phyloP scores from a whole-genome alignment of 192 early-diverging fungal genomes.

The Bifiguratus adelaidae region DNA sequence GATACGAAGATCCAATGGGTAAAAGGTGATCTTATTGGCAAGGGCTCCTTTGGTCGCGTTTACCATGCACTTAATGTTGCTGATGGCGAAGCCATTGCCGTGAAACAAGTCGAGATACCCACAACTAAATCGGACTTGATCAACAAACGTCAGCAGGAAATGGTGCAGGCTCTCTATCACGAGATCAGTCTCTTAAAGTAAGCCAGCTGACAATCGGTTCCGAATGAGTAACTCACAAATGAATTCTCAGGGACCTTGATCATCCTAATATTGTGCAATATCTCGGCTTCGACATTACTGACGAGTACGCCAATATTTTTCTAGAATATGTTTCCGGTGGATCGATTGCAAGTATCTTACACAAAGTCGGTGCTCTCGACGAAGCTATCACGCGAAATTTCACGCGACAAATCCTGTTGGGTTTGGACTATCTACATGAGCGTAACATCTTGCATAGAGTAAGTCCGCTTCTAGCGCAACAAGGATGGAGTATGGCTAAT shows the following conservation, averaged over 20 bases:
- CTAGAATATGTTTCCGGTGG: conserved; percentile 97
- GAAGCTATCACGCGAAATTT: conserved; percentile 65
- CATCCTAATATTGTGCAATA: conserved; percentile 96
- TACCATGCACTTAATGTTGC: conserved; percentile 67
- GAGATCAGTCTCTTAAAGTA: conserved; percentile 58
- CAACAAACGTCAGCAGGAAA: conserved; percentile 29
- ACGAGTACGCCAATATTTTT: conserved; percentile 75
- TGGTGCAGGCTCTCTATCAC: conserved; percentile 54
- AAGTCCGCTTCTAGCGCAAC: conserved; percentile 4
- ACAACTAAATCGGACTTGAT: conserved; percentile 23
- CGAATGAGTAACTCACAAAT: too few relatives aligned
- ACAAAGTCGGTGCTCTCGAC: conserved; percentile 62
- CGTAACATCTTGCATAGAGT: conserved; percentile 65
- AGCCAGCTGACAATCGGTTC: conserved; percentile 15
- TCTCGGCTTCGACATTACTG: conserved; percentile 47
- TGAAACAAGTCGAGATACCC: conserved; percentile 74
- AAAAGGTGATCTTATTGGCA: conserved; percentile 73
- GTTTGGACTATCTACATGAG: conserved; percentile 82
- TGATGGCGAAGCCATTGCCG: conserved; percentile 73
- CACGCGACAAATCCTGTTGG: conserved; percentile 71
- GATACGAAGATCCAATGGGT: conserved; percentile 48
- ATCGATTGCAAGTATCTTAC: conserved; percentile 69
- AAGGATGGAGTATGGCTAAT: background rate
- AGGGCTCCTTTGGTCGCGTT: conserved; percentile 80
- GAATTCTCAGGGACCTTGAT: conserved; percentile 72